Evolutionary conservation across 495 filamentous ascomycete genomes (phyloP), one percentile per base, ranked within the genome.

Genomic region (Acidiella bohemica): DNA sequence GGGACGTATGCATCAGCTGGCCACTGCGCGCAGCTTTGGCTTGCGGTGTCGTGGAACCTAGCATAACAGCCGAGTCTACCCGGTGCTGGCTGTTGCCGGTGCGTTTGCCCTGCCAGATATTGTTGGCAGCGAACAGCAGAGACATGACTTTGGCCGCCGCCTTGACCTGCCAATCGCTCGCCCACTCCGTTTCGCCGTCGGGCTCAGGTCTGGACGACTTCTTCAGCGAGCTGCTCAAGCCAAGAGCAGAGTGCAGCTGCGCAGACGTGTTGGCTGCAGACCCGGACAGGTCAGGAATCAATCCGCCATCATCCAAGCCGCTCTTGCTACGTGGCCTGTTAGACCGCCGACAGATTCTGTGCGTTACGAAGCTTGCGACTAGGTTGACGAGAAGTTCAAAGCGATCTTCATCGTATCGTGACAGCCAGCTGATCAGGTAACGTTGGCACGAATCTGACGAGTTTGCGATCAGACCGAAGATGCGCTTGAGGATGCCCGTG

Each of bases 91-190:
- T 54, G 24, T 49, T 34, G 16, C 31, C 33, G 42, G 22, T 21
- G 11, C 37, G 22, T 25, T 32, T 51, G 43, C 35, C 37, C 48
- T 28, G 43, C 57, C 59, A 66, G 44, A 60, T 67, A 41, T 76
- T 83, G 56, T 93, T 95, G 16, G 84, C 88, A 1, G 78, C 71
- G 53, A 93, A 93, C 8, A 95, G 59, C 20, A 93, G 53, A 3
- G 81, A 75, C 73, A 93, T 82, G 1, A 93, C 72, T 46, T 76
- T 76, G 4, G 84, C 79, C 10, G 80, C 81, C 16, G 81, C 80
- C 51, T 77, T 80, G 28, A 93, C 74, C 59, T 95, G 87, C 87
- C 87, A 95, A 53, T 94, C 88, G 37, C 88, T 84, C 18, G 71
- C 67, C 50, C 93, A 93, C 1, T 36, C 41, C 5, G 49, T 30